Percentiles rank a stretch among this genome's conserved stretches.
Evolutionary conservation across 441 rosid genomes (phyloP).

Genomic region (Syzygium malaccense): DNA sequence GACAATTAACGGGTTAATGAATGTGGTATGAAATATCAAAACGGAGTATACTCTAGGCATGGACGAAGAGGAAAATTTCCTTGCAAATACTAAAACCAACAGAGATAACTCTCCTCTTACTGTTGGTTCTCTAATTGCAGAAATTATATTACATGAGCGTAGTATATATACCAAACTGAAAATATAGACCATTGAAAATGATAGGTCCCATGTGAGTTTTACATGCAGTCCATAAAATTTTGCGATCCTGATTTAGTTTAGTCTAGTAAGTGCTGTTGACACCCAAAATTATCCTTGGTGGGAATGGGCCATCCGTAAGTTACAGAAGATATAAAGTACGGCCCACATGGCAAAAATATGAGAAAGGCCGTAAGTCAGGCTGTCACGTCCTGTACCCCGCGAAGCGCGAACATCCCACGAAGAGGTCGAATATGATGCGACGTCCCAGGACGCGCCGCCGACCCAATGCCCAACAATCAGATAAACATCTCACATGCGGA

Average conservation of each 20-base stretch:
- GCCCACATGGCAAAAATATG: too few relatives aligned
- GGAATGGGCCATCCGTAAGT: too few relatives aligned
- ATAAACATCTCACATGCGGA: too few relatives aligned
- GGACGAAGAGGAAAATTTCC: background rate
- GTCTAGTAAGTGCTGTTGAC: background rate
- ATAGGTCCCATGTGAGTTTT: too few relatives aligned
- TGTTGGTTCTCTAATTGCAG: fast-evolving
- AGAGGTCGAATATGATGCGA: too few relatives aligned
- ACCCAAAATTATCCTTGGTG: too few relatives aligned
- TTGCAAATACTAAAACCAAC: background rate
- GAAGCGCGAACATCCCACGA: too few relatives aligned
- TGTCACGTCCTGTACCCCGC: too few relatives aligned
- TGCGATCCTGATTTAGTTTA: background rate
- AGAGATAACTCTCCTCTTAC: background rate
- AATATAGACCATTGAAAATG: background rate
- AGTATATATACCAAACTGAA: background rate
- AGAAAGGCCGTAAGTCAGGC: too few relatives aligned
- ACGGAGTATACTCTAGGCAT: background rate
- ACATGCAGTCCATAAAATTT: background rate
- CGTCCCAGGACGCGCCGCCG: too few relatives aligned
- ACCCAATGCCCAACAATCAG: too few relatives aligned
- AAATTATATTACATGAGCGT: background rate
- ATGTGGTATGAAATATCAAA: background rate
- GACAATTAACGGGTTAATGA: fast-evolving
- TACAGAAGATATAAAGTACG: too few relatives aligned